Evolutionary conservation across 257 asterid genomes (phyloP).

Genomic region (Eustoma russellianum): DNA sequence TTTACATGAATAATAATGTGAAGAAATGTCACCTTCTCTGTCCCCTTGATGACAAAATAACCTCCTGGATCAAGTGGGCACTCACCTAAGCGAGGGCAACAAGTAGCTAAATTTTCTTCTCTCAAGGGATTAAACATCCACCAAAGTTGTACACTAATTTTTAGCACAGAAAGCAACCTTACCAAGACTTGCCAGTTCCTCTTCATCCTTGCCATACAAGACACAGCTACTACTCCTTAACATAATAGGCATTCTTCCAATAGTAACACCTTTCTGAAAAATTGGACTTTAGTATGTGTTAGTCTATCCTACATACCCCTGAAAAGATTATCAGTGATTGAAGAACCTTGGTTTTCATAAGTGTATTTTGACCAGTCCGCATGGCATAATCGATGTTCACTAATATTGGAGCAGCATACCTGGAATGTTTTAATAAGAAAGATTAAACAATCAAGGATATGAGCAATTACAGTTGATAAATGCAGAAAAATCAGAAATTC

Average conservation of each 20-base stretch:
- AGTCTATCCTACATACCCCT: slow-evolving; percentile 21
- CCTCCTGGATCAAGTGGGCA: slow-evolving; percentile 99
- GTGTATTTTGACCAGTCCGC: slow-evolving; percentile 28
- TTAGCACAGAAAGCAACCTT: slow-evolving; percentile 15
- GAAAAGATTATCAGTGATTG: not conserved
- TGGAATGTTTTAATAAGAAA: slow-evolving; percentile 23
- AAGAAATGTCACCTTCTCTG: slow-evolving; percentile 60
- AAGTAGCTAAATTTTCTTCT: not conserved
- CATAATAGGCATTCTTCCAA: slow-evolving; percentile 96
- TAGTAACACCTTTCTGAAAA: slow-evolving; percentile 34
- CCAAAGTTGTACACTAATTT: not conserved
- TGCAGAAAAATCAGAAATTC: not conserved
- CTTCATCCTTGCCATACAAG: slow-evolving; percentile 77
- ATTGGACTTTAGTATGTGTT: slow-evolving; percentile 9
- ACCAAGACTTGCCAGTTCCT: slow-evolving; percentile 77
- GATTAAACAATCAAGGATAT: not conserved
- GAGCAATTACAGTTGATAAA: not conserved
- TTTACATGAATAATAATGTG: not conserved
- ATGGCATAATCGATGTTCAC: slow-evolving; percentile 41
- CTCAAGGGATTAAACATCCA: not conserved
- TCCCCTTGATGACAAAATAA: slow-evolving; percentile 81
- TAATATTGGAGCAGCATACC: slow-evolving; percentile 80
- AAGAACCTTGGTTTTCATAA: slow-evolving; percentile 8
- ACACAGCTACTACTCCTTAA: slow-evolving; percentile 64
- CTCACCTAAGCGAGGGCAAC: slow-evolving; percentile 46